Percentiles rank a stretch among this genome's conserved stretches.
phyloP scores from a whole-genome alignment of 2,329 filamentous ascomycete species.

The Chaetothyriales sp. region DNA sequence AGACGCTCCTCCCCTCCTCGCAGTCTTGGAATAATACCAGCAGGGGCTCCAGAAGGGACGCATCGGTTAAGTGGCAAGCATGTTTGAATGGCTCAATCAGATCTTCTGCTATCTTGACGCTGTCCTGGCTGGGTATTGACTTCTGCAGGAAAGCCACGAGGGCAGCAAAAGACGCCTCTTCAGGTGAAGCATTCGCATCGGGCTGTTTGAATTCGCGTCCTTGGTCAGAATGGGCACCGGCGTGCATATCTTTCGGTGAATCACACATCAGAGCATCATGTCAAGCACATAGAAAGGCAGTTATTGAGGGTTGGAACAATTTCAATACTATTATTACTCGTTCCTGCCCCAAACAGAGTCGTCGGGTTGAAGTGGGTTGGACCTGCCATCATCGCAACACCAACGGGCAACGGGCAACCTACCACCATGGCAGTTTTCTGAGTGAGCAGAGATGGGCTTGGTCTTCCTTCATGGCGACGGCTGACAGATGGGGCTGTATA shows the following conservation, averaged over 20 bases:
- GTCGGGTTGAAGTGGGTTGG: not conserved
- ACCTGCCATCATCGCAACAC: not conserved
- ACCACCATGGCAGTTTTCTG: not conserved
- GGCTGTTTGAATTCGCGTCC: not conserved
- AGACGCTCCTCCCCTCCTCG: conserved; percentile 4
- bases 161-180: not conserved
- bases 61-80: conserved; percentile 4
- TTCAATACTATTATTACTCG: not conserved
- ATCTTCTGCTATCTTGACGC: conserved; percentile 5
- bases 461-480: not conserved
- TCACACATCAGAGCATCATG: not conserved
- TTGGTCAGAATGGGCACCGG: not conserved
- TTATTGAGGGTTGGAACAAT: not conserved
- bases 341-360: not conserved
- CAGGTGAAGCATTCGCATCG: no score
- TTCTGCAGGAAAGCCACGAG: not conserved
- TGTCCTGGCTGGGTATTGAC: not conserved
- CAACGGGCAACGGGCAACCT: no score
- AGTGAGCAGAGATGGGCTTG: not conserved
- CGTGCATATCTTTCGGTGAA: not conserved
- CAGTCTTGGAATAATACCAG: conserved; percentile 5
- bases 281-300: not conserved
- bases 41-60: conserved; percentile 4
- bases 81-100: conserved; percentile 4
- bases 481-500: no score